Evolutionary conservation across 164 flowering plant genomes (phyloP), one percentile per base, ranked within the genome.

Genomic region (Tinospora cordifolia): DNA sequence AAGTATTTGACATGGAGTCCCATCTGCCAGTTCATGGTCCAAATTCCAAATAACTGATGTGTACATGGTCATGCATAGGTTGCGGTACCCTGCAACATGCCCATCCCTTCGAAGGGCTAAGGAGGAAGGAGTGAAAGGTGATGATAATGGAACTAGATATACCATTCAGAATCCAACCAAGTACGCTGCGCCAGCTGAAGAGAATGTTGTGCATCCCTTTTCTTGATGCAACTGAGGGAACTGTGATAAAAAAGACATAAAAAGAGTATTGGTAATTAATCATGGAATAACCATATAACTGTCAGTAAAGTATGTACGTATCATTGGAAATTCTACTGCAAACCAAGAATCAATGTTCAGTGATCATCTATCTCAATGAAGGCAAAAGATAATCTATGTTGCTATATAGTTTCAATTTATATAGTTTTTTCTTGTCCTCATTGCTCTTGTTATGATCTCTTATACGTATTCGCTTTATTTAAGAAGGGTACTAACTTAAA

Each of bases 21-120:
- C 89, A 90, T 86, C 74, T 90, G 97, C 79, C 91, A 88, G 68
- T 88, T 91, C 30, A 89, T 93, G 6, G 82, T 71, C 95, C 97
- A 92, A 0, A 92, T 88, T 71, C 95, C 97, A 92, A 0, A 92
- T 88, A 2, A 92, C 90, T 71, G 88, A 81, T 5, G 91, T 80
- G 58, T 90, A 92, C 93, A 92, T 84, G 8, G 85, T 73, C 24
- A 75, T 88, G 1, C 93, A 96, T 7, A 92, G 84, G 12, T 82
- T 76, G 63, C 75, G 80, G 21, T n/a, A 81, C 69, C 86, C 92
- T 2, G 70, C 85, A 8, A 81, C 87, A 34, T 73, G 78, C 6
- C 97, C 97, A 41, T 84, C 93, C 22, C 22, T 60, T 2, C 93
- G 80, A 90, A 87, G 58, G 93, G 86, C 72, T 84, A 91, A 67